Base-by-base conservation (phyloP, 495 filamentous ascomycete genomes). In the Astrothelium subdiscretum region DNA sequence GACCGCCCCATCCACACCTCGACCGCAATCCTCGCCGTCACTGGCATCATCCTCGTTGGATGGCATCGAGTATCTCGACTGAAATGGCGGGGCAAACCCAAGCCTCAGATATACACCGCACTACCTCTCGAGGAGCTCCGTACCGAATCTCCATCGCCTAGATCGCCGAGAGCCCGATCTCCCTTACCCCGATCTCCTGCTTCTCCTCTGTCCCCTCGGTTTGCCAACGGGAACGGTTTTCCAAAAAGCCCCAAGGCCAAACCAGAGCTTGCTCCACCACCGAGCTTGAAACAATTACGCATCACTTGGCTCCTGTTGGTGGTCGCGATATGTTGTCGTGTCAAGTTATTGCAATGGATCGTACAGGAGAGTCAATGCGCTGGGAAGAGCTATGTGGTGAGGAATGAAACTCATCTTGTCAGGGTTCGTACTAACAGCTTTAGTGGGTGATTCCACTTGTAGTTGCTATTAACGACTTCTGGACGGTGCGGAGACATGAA, bases 1-100 rank as follows among this genome's bases (percentile, higher is more conserved):
- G 48, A 54, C 2, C 48, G 24, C 24, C 73, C 73, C 5, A 57
- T 73, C 2, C 73, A 74, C 42, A 66, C 72, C n/a, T 29, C 59
- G 35, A 67, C 58, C 58, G 42, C 69, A 20, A 31, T 73, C 0
- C 65, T 75, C 4, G 57, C 66, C 3, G 35, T 66, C 5, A 63
- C 48, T 22, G 71, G 70, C 5, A 32, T 62, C 10, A 38, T 64
- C 18, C 64, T 71, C 27, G 31, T 72, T 24, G 64, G 40, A 1
- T 43, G 62, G 32, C 64, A 65, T 31, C 58, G 66, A 27, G 40
- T 64, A 1, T 29, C 62, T 13, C 48, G 51, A 13, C 11, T 51
- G n/a, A 38, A 32, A 8, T 57, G 31, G 31, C 62, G 44, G 27
- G 42, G 27, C 3, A 38, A 27, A 10, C 54, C 57, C 31, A 59